These are phyloP conservation scores for Blastobotrys terrestris DNA, from an alignment of 805 yeast genomes.

Conservation along the genomic window DNA sequence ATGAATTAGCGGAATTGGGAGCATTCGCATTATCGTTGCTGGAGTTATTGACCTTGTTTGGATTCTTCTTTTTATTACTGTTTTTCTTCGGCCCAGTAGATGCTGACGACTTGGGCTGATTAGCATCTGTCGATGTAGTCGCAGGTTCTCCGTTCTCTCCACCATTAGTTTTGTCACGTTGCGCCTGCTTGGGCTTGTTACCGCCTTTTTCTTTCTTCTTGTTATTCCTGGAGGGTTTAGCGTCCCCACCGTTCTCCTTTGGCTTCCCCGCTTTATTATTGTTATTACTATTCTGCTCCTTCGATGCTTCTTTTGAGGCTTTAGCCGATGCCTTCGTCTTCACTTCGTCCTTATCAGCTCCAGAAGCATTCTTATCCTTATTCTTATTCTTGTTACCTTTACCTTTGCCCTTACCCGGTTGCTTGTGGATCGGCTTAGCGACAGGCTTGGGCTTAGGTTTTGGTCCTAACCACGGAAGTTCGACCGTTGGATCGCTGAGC, in stretches of 20 bases:
- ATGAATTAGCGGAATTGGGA: background rate
- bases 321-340: conserved; percentile 6
- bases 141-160: conserved; percentile 5
- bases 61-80: conserved; percentile 2
- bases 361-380: conserved; percentile 20
- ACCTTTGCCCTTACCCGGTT: conserved; percentile 12
- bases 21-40: background rate
- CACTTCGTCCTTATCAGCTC: conserved; percentile 13
- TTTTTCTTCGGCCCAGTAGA: conserved; percentile 8
- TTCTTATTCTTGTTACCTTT: conserved; percentile 1
- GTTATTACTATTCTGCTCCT: no score
- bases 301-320: conserved; percentile 2
- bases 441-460: conserved; percentile 21
- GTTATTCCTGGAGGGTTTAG: background rate
- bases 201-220: conserved; percentile 2
- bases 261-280: conserved; percentile 5
- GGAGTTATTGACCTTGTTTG: background rate
- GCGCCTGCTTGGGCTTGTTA: conserved; percentile 3
- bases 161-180: conserved; percentile 7
- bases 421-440: conserved; percentile 17
- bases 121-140: no score
- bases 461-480: conserved; percentile 1
- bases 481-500: conserved; percentile 14
- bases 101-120: no score
- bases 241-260: background rate